Evolutionary conservation across 1,284 basidiomycete genomes (phyloP), one percentile per base, ranked within the genome.

Genomic region (Sporisorium exsertum): DNA sequence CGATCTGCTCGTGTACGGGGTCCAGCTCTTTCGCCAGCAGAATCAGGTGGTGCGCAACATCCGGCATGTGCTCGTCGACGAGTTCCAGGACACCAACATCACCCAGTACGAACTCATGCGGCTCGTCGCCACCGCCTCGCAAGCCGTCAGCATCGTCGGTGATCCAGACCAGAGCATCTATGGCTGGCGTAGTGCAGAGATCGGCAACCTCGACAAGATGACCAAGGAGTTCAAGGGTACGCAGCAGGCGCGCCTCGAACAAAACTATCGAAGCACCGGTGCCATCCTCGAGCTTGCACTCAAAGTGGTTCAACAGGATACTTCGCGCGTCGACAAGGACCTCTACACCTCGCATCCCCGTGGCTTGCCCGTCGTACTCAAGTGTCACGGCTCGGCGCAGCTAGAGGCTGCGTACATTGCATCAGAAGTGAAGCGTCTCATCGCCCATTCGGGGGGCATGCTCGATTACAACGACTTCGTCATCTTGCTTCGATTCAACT

Each of bases 131-230:
- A 22, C 42, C 20, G 52, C 67, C 1, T 76, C 67, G 15, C 68
- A 72, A 33, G 66, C 74, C 20, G 88, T 95, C 29, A 94, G 92
- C 5, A 89, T 95, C 42, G 94, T 97, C 4, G 94, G 94, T 0
- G 94, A 97, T 86, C 94, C 94, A 0, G 94, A 97, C 85, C 94
- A 96, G 83, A 94, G 93, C 5, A 95, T 94, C 64, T 94, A 94
- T 78, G 93, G 93, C 15, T 96, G 94, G 94, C 90, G 94, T 8
- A 91, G 92, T 13, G 94, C 94, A 1, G 75, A 81, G 54, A 86
- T 84, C 26, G 72, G 78, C 27, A 81, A 84, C 55, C 63, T 85
- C n/a, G 72, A 78, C 43, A 71, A 64, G 43, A 83, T 85, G 84
- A 45, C 52, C 6, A 64, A 57, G n/a, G 72, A 83, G 27, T 85